Evolutionary conservation across 192 early-diverging fungal genomes (phyloP), one percentile per base, ranked within the genome.

Genomic region (Ambispora gerdemannii): DNA sequence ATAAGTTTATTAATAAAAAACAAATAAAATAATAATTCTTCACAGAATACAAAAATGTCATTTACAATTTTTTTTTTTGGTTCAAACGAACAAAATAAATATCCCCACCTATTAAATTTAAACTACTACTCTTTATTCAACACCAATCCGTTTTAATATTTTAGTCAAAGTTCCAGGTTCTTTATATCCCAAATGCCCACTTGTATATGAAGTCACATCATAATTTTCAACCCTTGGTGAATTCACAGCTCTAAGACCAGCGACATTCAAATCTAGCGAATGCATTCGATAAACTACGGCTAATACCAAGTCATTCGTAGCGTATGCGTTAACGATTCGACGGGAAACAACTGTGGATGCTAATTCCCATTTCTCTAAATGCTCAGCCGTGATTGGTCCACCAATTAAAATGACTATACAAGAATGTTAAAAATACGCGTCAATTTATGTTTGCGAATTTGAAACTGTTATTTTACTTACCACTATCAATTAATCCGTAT

Each of bases 311-410:
- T 87, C 85, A 32, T 82, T 80, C 2, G 79, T 72, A 28, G 85
- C 80, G 58, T 81, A 87, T 3, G 79, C 79, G 67, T 87, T 87
- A 11, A 87, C 36, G 36, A 87, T 80, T 19, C 81, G 68, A 31
- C 81, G 75, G 32, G 80, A 71, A 1, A 83, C 80, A 13, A 80
- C 80, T 7, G 78, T 74, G 0, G 71, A 55, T 1, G 70, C 80
- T 1, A 69, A 66, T 8, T 73, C 52, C 85, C 85, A 87, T 69
- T 75, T 67, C 4, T 75, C 59, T 3, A 33, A 28, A 47, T 76
- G 33, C 35, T 74, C 70, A 8, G 74, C 76, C 51, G 80, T 71
- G 51, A 87, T 78, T 13, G 85, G 85, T 11, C 83, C 81, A 11
- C 83, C 85, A 63, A 87, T 59, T 20, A 87, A 38, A 4, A 87